Conservation (phyloP, 2,329 filamentous ascomycete genomes). For the Sporothrix luriei region DNA sequence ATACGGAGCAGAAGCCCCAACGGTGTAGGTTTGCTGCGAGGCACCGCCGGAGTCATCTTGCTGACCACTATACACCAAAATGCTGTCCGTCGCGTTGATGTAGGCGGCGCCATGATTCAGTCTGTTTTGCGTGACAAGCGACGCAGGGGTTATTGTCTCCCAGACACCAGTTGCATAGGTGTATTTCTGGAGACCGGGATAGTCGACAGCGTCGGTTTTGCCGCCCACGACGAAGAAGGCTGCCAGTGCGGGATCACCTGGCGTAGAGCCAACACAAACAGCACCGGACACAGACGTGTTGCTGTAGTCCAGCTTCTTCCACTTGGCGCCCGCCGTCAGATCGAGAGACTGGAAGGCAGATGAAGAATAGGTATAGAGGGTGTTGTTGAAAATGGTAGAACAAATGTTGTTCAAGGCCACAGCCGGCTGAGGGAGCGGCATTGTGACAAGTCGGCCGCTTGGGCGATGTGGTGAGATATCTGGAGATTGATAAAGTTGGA, state of each 20-base stretch:
- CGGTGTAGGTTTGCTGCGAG: constrained; percentile 75
- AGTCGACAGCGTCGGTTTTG: constrained; percentile 55
- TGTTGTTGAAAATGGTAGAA: constrained; percentile 77
- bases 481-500: not conserved
- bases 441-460: constrained; percentile 44
- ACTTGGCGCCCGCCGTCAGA: constrained; percentile 69
- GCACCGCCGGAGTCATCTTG: constrained; percentile 59
- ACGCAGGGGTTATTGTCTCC: constrained; percentile 50
- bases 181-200: constrained; percentile 74
- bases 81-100: constrained; percentile 67
- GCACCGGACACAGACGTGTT: constrained; percentile 73
- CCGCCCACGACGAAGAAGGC: constrained; percentile 84
- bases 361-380: constrained; percentile 79
- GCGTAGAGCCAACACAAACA: constrained; percentile 72
- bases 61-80: constrained; percentile 79
- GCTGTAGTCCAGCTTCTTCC: constrained; percentile 62
- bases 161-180: constrained; percentile 58
- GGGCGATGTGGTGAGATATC: not conserved
- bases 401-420: constrained; percentile 75
- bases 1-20: constrained; percentile 68
- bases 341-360: constrained; percentile 73
- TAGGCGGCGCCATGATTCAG: constrained; percentile 76
- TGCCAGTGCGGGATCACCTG: constrained; percentile 59
- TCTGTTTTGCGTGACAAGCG: constrained; percentile 66
- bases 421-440: constrained; percentile 72